A percentile compares a stretch with the other conserved stretches of the same genome.
These are phyloP conservation scores for Dryadomyces quercivorus DNA, from an alignment of 2,329 filamentous ascomycete genomes.

Conservation along the genomic window DNA sequence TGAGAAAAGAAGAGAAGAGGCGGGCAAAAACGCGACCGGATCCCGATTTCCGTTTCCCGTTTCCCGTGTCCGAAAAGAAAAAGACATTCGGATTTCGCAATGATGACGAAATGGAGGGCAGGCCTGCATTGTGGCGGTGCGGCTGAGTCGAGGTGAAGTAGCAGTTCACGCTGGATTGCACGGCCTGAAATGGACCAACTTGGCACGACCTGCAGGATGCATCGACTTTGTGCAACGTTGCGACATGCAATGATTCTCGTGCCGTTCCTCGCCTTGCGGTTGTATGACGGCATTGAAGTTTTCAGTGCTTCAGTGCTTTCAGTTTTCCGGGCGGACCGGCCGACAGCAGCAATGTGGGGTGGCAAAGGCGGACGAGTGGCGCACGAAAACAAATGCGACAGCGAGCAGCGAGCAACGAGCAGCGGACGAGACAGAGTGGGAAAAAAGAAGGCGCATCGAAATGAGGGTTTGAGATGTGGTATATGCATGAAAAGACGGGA, in stretches of 20 bases:
- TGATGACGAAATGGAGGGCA: neutral
- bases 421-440: no score
- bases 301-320: no score
- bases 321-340: neutral
- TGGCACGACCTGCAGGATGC: constrained; percentile 14
- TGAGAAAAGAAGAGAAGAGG: neutral
- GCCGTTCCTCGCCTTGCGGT: neutral
- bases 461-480: no score
- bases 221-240: constrained; percentile 15
- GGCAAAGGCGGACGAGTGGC: neutral
- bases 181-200: neutral
- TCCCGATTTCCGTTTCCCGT: neutral
- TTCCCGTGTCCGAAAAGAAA: neutral
- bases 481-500: no score
- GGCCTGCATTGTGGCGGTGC: neutral
- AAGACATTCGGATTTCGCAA: neutral
- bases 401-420: no score
- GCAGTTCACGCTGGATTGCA: neutral
- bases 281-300: neutral
- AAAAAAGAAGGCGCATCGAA: neutral
- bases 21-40: neutral
- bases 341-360: neutral
- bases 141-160: neutral
- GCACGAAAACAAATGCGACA: neutral
- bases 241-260: neutral